These are phyloP conservation scores for Macrophomina phaseolina DNA, from an alignment of 2,329 filamentous ascomycete species.

Conservation along the genomic window DNA sequence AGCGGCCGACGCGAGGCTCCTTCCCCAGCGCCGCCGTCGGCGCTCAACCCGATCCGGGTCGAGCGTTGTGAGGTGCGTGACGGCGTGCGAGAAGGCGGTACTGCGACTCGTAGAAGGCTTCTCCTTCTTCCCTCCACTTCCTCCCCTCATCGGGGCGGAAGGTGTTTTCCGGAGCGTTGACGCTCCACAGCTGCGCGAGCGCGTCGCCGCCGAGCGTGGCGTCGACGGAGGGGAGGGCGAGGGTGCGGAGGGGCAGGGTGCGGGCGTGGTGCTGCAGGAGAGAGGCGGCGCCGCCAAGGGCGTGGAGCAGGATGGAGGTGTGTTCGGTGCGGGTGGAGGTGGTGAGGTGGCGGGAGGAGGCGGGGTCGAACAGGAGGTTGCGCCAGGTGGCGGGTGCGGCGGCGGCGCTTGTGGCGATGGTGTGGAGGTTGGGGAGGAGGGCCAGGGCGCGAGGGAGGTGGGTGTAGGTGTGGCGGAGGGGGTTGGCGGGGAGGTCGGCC, in stretches of 20 bases:
- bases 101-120: not conserved
- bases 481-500: not conserved
- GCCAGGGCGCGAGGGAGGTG: not conserved
- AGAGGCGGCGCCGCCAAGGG: not conserved
- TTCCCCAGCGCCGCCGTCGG: not conserved
- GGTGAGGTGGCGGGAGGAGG: not conserved
- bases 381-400: constrained; percentile 7
- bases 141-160: not conserved
- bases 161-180: not conserved
- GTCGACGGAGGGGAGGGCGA: not conserved
- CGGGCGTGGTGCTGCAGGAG: not conserved
- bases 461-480: constrained; percentile 3
- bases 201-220: not conserved
- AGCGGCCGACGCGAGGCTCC: too few relatives aligned
- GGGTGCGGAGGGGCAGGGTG: not conserved
- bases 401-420: not conserved
- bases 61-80: constrained; percentile 1
- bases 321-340: not conserved
- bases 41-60: not conserved
- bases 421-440: constrained; percentile 4
- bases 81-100: not conserved
- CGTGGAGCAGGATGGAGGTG: constrained; percentile 5
- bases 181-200: not conserved
- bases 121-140: not conserved
- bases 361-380: not conserved